A percentile compares a stretch with the other conserved stretches of the same genome.
phyloP scores from a whole-genome alignment of 441 rosid genomes.

The Erysimum cheiri region DNA sequence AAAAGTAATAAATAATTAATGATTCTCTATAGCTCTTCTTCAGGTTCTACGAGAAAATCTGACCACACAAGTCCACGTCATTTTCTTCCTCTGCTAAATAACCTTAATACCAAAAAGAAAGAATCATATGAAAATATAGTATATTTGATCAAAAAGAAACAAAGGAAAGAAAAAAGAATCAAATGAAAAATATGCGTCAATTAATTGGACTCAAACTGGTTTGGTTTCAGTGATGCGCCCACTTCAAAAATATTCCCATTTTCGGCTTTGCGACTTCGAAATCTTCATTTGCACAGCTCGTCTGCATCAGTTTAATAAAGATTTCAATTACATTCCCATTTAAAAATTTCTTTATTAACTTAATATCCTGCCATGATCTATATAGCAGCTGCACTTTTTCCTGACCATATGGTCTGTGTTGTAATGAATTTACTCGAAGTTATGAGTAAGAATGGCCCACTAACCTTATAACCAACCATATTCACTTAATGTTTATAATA shows the following conservation, averaged over 20 bases:
- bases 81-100: constrained; percentile 18
- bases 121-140: no score
- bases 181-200: constrained; percentile 18
- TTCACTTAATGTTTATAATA: no score
- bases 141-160: not conserved
- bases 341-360: not conserved
- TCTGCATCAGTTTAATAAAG: not conserved
- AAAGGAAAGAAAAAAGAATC: not conserved
- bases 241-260: constrained; percentile 32
- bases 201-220: constrained; percentile 23
- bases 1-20: constrained; percentile 15
- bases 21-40: not conserved
- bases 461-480: not conserved
- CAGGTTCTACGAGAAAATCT: constrained; percentile 11
- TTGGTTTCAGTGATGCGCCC: constrained; percentile 27
- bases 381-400: not conserved
- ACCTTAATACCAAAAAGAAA: not conserved
- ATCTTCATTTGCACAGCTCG: constrained; percentile 5
- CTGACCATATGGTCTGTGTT: not conserved
- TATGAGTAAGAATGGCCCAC: not conserved
- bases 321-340: not conserved
- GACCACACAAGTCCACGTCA: constrained; percentile 20
- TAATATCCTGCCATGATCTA: not conserved
- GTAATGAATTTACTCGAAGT: not conserved
- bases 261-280: constrained; percentile 31